Base-by-base conservation (phyloP, 305 asterid genomes). In the Fraxinus baroniana region DNA sequence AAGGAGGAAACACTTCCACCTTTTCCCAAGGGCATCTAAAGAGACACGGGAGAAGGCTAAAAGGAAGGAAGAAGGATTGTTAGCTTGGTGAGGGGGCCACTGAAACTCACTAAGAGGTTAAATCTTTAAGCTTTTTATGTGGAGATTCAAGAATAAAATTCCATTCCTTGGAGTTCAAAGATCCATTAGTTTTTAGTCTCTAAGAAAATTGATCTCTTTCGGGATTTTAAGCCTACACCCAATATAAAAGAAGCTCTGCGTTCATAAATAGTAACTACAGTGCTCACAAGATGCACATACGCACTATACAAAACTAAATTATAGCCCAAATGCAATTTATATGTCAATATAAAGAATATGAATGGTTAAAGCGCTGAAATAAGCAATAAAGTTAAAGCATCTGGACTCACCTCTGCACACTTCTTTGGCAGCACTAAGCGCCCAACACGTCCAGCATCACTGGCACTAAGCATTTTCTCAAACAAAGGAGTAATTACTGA, bases 371-470 rank as follows among this genome's bases (percentile, higher is more conserved):
- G 82, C 72, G 41, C 24, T 75, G 80, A 68, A 37, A 15, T 78
- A 81, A 79, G 76, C 74, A 85, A 52, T 73, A 36, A 81, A 76
- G 74, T 52, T 26, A 30, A 26, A 72, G 73, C 32, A 81, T 6
- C 84, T 78, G 78, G 76, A 78, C 92, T 91, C 82, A 93, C 99
- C 98, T 96, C 99, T 22, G 99, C 99, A 80, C 99, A 94, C 86
- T 90, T 96, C 86, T 96, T 96, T 39, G 99, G 99, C 76, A 96
- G 91, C 82, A 96, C 97, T 84, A 96, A 81, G 86, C 99, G 98
- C 83, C 99, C 99, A 80, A 96, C 89, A 86, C 95, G 84, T 74
- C 99, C 97, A 81, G 99, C 98, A 84, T 96, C 99, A 77, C 99
- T 96, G 82, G 98, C 98, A 81, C 97, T 96, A 77, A 96, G 86